Conservation (phyloP, 1,139 yeast genomes). For the Meyerozyma elateridarum region DNA sequence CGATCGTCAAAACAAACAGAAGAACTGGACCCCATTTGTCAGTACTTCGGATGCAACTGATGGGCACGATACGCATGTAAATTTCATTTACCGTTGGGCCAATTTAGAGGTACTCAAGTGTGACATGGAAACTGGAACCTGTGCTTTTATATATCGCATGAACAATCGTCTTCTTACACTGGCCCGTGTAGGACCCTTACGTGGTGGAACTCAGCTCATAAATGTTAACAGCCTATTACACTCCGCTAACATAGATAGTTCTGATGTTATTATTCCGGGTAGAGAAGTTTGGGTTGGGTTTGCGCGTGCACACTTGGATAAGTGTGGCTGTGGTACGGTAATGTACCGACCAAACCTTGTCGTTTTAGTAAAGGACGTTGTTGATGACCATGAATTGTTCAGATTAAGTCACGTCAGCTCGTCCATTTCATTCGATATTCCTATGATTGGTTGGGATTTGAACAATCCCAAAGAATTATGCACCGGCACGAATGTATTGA, state of each 20-base stretch:
- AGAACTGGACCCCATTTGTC: slow-evolving; percentile 44
- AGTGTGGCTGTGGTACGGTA: slow-evolving; percentile 16
- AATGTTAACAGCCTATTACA: slow-evolving; percentile 18
- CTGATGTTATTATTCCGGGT: slow-evolving; percentile 6
- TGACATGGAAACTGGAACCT: slow-evolving; percentile 22
- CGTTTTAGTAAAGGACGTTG: slow-evolving; percentile 10
- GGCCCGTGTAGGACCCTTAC: slow-evolving; percentile 26
- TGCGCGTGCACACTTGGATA: slow-evolving; percentile 16
- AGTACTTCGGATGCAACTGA: slow-evolving; percentile 17
- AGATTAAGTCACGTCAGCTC: slow-evolving; percentile 30
- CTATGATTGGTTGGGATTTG: slow-evolving; percentile 28
- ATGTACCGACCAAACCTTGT: slow-evolving; percentile 18
- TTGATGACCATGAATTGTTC: slow-evolving; percentile 13
- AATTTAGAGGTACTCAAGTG: slow-evolving; percentile 33
- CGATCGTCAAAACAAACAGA: slow-evolving; percentile 25
- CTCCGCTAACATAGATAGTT: neutral
- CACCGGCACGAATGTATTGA: slow-evolving; percentile 27
- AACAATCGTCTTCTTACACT: slow-evolving; percentile 14
- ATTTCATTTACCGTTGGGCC: slow-evolving; percentile 37
- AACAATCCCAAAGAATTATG: slow-evolving; percentile 23
- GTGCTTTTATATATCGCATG: slow-evolving; percentile 23
- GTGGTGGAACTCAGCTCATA: slow-evolving; percentile 37
- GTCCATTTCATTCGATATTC: slow-evolving; percentile 31
- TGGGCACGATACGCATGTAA: slow-evolving; percentile 25
- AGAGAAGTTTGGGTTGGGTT: slow-evolving; percentile 15